Evolutionary conservation across 2,329 filamentous ascomycete genomes (phyloP), one percentile per base, ranked within the genome.

Genomic region (Aspergillus flavus): DNA sequence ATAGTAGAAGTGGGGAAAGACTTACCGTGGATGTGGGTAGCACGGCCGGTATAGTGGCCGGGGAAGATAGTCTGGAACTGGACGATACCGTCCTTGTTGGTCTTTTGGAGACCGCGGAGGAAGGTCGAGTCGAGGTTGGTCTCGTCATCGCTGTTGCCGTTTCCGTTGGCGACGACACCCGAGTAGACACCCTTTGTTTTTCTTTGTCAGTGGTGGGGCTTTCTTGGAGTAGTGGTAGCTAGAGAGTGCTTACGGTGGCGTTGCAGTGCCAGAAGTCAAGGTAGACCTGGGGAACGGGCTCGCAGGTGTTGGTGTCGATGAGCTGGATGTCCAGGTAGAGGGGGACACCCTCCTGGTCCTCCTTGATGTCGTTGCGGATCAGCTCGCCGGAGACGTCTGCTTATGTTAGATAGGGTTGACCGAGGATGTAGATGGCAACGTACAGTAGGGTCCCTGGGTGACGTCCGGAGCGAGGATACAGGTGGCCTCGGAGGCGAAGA

Each of bases 381-480:
- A 76, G 69, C 59, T 80, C 78, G 14, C 78, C 77, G 10, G 70
- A 69, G 36, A 80, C 76, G 55, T 77, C 73, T 75, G 12, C 6
- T 9, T 21, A 11, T 6, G 28, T 68, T 48, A 68, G 61, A 23
- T 30, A 11, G 16, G 30, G 12, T 32, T 6, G 7, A 26, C 19
- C 32, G 5, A 19, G n/a, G 2, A 19, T 2, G 2, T 19, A 1
- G 7, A 14, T 16, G 1, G 26, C 26, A 43, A 56, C 72, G 28
- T 32, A 76, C 73, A 87, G 76, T 86, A 87, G 23, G 85, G 85
- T 0, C 84, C 84, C 70, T 85, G 78, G 3, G 81, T 85, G 23
- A 82, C 80, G 69, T 86, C 84, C 0, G 84, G 83, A n/a, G 78
- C 82, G 32, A 86, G 75, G 30, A 85, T 74, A 65, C 84, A 86